Evolutionary conservation across 2,329 filamentous ascomycete genomes (phyloP).

Genomic region (Xylaria sp.): DNA sequence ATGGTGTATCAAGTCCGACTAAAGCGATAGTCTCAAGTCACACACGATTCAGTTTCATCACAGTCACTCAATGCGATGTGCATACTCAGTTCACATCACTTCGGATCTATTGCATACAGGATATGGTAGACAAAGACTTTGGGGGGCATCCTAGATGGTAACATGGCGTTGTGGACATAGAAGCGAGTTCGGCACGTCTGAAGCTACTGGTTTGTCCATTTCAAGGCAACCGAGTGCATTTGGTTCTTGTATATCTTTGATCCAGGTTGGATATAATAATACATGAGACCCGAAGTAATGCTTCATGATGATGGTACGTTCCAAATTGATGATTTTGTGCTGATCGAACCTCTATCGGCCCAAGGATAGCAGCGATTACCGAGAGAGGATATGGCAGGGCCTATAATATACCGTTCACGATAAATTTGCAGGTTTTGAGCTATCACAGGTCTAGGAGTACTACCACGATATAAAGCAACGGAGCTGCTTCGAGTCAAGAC

Average conservation of each 20-base stretch:
- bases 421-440: not conserved
- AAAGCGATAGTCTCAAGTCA: not conserved
- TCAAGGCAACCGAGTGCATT: not conserved
- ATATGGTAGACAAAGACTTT: conserved; percentile 1
- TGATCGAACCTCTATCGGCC: not conserved
- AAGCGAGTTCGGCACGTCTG: not conserved
- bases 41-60: not conserved
- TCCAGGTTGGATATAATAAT: not conserved
- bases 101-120: not conserved
- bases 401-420: not conserved
- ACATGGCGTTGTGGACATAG: not conserved
- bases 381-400: not conserved
- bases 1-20: not conserved
- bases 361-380: not conserved
- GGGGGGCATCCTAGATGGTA: not conserved
- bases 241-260: not conserved
- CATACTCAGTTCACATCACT: not conserved
- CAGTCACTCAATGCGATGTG: not conserved
- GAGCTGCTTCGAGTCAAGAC: not conserved
- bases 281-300: not conserved
- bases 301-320: not conserved
- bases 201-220: not conserved
- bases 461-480: not conserved
- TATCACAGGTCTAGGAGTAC: not conserved
- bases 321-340: not conserved